Percentiles rank a stretch among this genome's conserved stretches.
These are phyloP conservation scores for Xerocomus cyaneibrunnescens DNA, from an alignment of 1,284 basidiomycete genomes.

Conservation along the genomic window DNA sequence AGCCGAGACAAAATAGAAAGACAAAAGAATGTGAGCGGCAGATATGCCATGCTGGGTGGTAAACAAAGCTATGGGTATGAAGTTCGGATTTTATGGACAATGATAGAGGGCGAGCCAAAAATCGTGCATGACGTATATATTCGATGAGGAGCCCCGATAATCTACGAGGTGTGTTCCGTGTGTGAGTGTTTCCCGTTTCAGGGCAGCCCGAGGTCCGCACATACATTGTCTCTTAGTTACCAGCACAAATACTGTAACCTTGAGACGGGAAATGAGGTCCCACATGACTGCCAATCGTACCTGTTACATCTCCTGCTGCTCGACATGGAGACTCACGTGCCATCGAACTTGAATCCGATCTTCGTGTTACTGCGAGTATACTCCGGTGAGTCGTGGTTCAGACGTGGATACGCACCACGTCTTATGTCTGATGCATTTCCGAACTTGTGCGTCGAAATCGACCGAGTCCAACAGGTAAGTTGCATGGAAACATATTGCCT, in stretches of 20 bases:
- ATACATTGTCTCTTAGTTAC: neutral
- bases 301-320: neutral
- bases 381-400: neutral
- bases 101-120: neutral
- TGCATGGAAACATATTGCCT: too few species aligned
- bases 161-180: neutral
- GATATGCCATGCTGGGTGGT: conserved; percentile 9
- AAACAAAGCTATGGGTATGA: neutral
- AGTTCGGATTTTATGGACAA: neutral
- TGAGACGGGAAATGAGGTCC: neutral
- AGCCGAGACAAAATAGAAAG: conserved; percentile 6
- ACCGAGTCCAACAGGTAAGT: too few species aligned
- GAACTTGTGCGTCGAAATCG: too few species aligned
- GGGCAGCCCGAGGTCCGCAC: neutral
- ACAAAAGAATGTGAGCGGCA: conserved; percentile 11
- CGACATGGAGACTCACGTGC: neutral
- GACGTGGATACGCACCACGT: too few species aligned
- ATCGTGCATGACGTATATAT: neutral
- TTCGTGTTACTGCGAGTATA: too few species aligned
- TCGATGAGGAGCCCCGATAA: neutral
- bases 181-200: conserved; percentile 2
- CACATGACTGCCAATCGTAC: neutral
- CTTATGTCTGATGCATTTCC: neutral
- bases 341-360: neutral
- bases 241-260: neutral